Percentiles rank a stretch among this genome's conserved stretches.
Evolutionary conservation across 2,329 filamentous ascomycete genomes (phyloP).

Genomic region (Talaromyces piceae): DNA sequence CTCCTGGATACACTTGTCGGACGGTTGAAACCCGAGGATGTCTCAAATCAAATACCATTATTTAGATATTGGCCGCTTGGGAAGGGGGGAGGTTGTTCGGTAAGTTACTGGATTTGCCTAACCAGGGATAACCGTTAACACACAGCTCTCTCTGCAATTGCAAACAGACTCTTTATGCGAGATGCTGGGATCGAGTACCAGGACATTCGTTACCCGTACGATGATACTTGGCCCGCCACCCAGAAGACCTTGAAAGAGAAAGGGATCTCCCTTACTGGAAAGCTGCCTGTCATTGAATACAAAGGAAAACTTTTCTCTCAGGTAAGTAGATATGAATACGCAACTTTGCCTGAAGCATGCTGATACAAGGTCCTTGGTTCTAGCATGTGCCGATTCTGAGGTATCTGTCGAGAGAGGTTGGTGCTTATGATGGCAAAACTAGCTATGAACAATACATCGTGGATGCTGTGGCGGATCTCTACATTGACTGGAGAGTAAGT

Average conservation of each 20-base stretch:
- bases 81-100: constrained; percentile 23
- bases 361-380: neutral
- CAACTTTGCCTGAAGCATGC: neutral
- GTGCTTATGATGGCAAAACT: constrained; percentile 30
- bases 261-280: constrained; percentile 23
- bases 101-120: constrained; percentile 5
- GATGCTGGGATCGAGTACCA: constrained; percentile 22
- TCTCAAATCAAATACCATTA: constrained; percentile 16
- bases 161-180: constrained; percentile 21
- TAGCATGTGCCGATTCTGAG: constrained; percentile 30
- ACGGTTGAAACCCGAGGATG: constrained; percentile 1
- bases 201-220: constrained; percentile 22
- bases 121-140: neutral
- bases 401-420: constrained; percentile 30
- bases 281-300: constrained; percentile 30
- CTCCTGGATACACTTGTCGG: too few species aligned
- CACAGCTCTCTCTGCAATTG: neutral
- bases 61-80: constrained; percentile 20
- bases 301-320: constrained; percentile 24
- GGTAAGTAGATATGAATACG: constrained; percentile 6
- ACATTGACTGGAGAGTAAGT: constrained; percentile 36
- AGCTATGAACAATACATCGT: constrained; percentile 31
- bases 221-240: constrained; percentile 20
- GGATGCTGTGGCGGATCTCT: constrained; percentile 32
- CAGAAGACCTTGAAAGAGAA: constrained; percentile 22